Percentiles rank a stretch among this genome's conserved stretches.
Conservation (phyloP, 805 yeast species). For the Saccharomycopsis fermentans region DNA sequence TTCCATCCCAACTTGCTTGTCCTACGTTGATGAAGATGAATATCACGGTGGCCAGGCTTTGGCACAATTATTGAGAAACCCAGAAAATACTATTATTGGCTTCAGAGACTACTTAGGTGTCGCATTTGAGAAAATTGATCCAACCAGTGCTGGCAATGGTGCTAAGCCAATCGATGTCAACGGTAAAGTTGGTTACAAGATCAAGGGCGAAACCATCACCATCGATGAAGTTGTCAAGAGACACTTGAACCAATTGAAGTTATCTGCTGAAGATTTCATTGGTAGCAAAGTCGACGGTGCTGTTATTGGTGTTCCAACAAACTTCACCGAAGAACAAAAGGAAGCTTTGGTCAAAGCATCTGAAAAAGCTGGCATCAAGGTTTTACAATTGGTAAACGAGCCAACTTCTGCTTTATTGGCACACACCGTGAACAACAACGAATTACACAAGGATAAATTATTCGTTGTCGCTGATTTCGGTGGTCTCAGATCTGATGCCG, state of each 20-base stretch:
- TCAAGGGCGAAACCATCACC: conserved; percentile 46
- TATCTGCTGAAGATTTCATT: conserved; percentile 86
- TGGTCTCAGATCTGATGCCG: conserved; percentile 91
- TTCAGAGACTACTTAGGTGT: conserved; percentile 91
- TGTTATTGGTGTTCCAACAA: conserved; percentile 85
- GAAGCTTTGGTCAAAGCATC: conserved; percentile 51
- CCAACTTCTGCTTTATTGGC: conserved; percentile 88
- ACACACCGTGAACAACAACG: conserved; percentile 36
- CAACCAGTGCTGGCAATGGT: conserved; percentile 49
- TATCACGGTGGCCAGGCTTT: conserved; percentile 96
- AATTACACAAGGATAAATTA: conserved; percentile 48
- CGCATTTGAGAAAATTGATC: conserved; percentile 58
- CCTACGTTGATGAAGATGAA: conserved; percentile 91
- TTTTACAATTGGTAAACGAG: conserved; percentile 83
- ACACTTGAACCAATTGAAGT: conserved; percentile 71
- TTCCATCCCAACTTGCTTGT: conserved; percentile 83
- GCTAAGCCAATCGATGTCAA: conserved; percentile 57
- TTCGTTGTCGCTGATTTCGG: conserved; percentile 95
- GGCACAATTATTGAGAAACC: conserved; percentile 85
- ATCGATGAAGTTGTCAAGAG: conserved; percentile 75
- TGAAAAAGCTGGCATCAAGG: conserved; percentile 61
- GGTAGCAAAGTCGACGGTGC: conserved; percentile 75
- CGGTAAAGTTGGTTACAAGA: conserved; percentile 62
- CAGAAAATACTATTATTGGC: conserved; percentile 74
- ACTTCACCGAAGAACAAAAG: conserved; percentile 68